phyloP scores from a whole-genome alignment of 2,329 filamentous ascomycete genomes.

The Fusarium sp. region DNA sequence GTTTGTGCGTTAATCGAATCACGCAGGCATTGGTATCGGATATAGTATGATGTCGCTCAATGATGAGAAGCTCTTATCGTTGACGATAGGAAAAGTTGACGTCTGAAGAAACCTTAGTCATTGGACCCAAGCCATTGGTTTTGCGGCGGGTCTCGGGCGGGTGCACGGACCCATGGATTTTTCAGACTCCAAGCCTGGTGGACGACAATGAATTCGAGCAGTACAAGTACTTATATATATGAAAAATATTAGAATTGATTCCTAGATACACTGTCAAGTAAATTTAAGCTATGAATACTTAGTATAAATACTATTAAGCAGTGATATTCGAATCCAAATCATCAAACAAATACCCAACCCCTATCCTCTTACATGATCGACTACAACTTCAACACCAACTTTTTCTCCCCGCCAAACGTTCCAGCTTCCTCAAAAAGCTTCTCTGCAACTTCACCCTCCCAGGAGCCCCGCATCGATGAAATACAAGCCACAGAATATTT shows the following conservation, averaged over 20 bases:
- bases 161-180: constrained; percentile 24
- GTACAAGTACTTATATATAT: too few species aligned
- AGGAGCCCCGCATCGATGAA: background rate
- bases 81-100: constrained; percentile 40
- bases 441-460: background rate
- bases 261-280: too few species aligned
- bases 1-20: constrained; percentile 17
- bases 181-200: background rate
- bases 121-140: constrained; percentile 28
- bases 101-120: constrained; percentile 41
- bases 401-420: constrained; percentile 12
- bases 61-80: constrained; percentile 34
- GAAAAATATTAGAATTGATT: too few species aligned
- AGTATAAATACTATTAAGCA: too few species aligned
- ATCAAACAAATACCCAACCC: background rate
- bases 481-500: background rate
- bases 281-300: too few species aligned
- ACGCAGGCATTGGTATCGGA: constrained; percentile 39
- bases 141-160: constrained; percentile 16
- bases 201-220: too few species aligned
- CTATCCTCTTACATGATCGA: background rate
- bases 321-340: background rate
- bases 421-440: background rate
- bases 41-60: constrained; percentile 12
- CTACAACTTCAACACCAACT: background rate